Evolutionary conservation across 495 filamentous ascomycete species (phyloP).

Genomic region (Sphaerosporella brunnea): DNA sequence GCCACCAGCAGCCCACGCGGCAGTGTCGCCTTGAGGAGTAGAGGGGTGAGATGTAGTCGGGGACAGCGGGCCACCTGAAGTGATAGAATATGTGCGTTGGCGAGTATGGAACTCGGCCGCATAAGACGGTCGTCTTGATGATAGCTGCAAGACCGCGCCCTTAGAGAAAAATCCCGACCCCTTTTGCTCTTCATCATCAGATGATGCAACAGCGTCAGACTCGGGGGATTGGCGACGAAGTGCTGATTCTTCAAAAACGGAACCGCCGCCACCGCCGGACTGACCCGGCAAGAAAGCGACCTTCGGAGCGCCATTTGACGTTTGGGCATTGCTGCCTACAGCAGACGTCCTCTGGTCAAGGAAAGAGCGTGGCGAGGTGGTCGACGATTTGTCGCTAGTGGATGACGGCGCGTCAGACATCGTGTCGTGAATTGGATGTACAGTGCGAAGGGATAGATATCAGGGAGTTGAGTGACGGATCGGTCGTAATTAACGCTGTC

Average conservation of each 20-base stretch:
- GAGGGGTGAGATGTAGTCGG: conserved; percentile 59
- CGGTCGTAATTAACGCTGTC: conserved; percentile 9
- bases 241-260: conserved; percentile 55
- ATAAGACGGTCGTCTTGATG: conserved; percentile 40
- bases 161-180: conserved; percentile 30
- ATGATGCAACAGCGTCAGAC: conserved; percentile 80
- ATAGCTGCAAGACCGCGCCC: conserved; percentile 28
- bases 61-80: conserved; percentile 41
- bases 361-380: conserved; percentile 21
- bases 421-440: no score
- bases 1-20: conserved; percentile 43
- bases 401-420: conserved; percentile 25
- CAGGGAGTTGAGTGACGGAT: conserved; percentile 11
- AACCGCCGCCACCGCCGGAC: conserved; percentile 21
- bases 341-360: conserved; percentile 17
- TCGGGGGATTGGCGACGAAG: conserved; percentile 71
- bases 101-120: conserved; percentile 42
- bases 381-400: conserved; percentile 22
- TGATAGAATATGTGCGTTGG: conserved; percentile 44
- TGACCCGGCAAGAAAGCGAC: no score
- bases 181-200: conserved; percentile 65
- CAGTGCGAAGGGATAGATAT: no score
- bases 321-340: conserved; percentile 12
- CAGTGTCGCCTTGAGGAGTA: conserved; percentile 51
- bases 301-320: conserved; percentile 10